Base-by-base conservation (phyloP, 2,329 filamentous ascomycete species). In the Cercospora nicotianae region DNA sequence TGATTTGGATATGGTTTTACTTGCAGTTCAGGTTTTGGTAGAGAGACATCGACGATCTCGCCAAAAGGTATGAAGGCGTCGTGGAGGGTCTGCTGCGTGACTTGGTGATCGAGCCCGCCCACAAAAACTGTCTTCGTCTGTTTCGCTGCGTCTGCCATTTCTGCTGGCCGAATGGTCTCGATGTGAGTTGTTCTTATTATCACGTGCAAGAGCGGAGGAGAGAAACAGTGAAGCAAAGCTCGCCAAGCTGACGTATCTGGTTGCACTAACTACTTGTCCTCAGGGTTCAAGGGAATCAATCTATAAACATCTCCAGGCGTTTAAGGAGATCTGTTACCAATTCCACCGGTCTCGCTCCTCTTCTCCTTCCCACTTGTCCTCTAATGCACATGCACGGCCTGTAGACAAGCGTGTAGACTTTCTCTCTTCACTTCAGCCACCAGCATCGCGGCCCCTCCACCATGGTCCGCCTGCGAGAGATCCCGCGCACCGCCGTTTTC, bases 401-500 rank as follows among this genome's bases (percentile, higher is more conserved):
- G 28, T 59, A 59, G 55, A 59, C 55, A 36, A 6, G 55, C 55
- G 55, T 20, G 55, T 59, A 59, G 55, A 36, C 18, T 59, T 58
- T 57, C 62, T 64, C 51, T 23, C 62, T 58, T 45, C 23, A 39
- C 51, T 53, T 30, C 51, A 16, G 6, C 53, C 45, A 55, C 18
- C 48, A 64, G 30, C 36, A 53, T 28, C 28, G 26, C 55, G n/a
- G 18, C 63, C 26, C 64, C 28, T 23, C 57, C 67, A 61, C 70
- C 81, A 99, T 99, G 95, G 94, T 97, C 82, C 92, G 93, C 83
- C 86, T 98, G 81, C 89, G 94, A 86, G 94, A 98, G 85, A 96
- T 99, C 78, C 92, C 93, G 80, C 89, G 95, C 82, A 99, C 95
- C 77, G 95, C 94, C 81, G 91, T 94, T 77, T 99, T 99, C 81